Conservation (phyloP, 2,329 filamentous ascomycete species). For the Fusarium nelsonii region DNA sequence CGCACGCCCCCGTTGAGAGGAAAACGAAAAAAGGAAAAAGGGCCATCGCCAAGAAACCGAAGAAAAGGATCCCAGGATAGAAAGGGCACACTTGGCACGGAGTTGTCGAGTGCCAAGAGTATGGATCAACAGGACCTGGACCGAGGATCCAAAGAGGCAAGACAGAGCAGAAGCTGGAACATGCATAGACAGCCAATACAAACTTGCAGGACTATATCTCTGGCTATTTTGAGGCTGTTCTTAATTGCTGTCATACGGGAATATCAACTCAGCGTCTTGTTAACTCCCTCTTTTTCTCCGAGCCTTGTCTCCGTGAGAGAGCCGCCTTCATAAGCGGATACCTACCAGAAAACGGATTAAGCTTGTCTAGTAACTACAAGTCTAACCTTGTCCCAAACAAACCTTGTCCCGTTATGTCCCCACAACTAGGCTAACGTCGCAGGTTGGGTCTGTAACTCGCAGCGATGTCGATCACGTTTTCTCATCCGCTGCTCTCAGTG, state of each 20-base stretch:
- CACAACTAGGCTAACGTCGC: constrained; percentile 12
- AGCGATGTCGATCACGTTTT: constrained; percentile 15
- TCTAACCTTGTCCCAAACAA: constrained; percentile 14
- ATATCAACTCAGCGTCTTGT: background rate
- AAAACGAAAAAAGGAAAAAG: constrained; percentile 7
- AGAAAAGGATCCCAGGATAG: constrained; percentile 4
- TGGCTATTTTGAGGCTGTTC: background rate
- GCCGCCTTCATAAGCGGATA: background rate
- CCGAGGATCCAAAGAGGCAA: constrained; percentile 7
- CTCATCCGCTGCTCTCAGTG: background rate
- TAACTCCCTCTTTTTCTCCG: background rate
- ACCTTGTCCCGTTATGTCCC: background rate
- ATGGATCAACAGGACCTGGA: constrained; percentile 27
- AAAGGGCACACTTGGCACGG: constrained; percentile 22
- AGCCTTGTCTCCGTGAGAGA: background rate
- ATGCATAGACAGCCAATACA: background rate
- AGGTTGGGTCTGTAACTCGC: constrained; percentile 9
- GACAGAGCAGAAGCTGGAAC: background rate
- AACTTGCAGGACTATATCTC: background rate
- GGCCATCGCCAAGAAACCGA: constrained; percentile 30
- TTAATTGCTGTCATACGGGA: background rate
- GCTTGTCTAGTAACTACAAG: constrained; percentile 14
- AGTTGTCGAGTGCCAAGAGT: constrained; percentile 34
- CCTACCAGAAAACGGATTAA: constrained; percentile 6
- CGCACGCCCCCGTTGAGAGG: constrained; percentile 16